Percentiles rank a stretch among this genome's conserved stretches.
Evolutionary conservation across 208 protist genomes (phyloP).

Genomic region (Phytomonas francai): DNA sequence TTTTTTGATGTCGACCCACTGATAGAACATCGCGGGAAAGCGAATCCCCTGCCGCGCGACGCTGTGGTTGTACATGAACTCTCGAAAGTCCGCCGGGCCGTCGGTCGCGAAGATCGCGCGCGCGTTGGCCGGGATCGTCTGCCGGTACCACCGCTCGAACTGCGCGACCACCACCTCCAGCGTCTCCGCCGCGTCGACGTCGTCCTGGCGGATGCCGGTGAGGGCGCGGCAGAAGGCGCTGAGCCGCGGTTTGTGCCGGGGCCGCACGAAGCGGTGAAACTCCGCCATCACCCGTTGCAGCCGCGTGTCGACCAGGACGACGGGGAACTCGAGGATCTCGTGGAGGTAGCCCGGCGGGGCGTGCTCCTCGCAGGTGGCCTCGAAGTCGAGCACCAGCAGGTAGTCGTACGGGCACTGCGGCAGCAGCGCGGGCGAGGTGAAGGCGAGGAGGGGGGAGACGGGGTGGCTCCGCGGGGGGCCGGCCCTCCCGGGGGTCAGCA

Average conservation of each 20-base stretch:
- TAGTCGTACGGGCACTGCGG: slow-evolving; percentile 79
- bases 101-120: slow-evolving; percentile 75
- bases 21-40: slow-evolving; percentile 79
- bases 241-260: slow-evolving; percentile 66
- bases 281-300: slow-evolving; percentile 62
- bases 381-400: slow-evolving; percentile 88
- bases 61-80: slow-evolving; percentile 83
- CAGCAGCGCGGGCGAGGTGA: slow-evolving; percentile 16
- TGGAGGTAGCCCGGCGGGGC: slow-evolving; percentile 63
- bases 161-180: slow-evolving; percentile 70
- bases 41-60: slow-evolving; percentile 65
- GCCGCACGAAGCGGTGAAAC: slow-evolving; percentile 88
- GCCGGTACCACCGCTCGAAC: slow-evolving; percentile 74
- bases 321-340: slow-evolving; percentile 96
- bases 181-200: slow-evolving; percentile 66
- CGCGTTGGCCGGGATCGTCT: slow-evolving; percentile 50
- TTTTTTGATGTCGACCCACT: slow-evolving; percentile 85
- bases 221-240: slow-evolving; percentile 87
- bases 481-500: not conserved
- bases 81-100: slow-evolving; percentile 65
- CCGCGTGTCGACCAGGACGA: slow-evolving; percentile 78
- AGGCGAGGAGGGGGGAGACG: slow-evolving; percentile 36
- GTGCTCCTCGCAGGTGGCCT: slow-evolving; percentile 86
- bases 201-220: slow-evolving; percentile 90
- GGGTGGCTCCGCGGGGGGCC: slow-evolving; percentile 21